Conservation (phyloP, 768 basidiomycete species). For the Boletus patriciae region DNA sequence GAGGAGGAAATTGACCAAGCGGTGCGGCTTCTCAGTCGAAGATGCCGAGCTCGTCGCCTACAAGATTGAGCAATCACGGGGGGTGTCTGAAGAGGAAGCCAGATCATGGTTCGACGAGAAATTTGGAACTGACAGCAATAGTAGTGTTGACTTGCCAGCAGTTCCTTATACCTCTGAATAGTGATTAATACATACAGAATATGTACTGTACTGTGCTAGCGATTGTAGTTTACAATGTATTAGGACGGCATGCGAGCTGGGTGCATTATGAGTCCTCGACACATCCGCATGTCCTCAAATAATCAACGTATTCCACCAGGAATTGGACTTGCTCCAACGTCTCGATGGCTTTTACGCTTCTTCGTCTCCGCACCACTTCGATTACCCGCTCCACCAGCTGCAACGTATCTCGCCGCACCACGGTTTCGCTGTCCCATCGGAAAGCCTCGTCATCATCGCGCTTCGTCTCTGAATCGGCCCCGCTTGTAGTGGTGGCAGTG, state of each 20-base stretch:
- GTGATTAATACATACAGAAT: neutral
- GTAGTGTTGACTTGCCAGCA: slow-evolving; percentile 12
- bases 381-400: slow-evolving; percentile 74
- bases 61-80: slow-evolving; percentile 20
- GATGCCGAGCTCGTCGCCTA: slow-evolving; percentile 21
- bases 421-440: slow-evolving; percentile 24
- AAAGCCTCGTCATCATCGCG: neutral
- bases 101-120: slow-evolving; percentile 24
- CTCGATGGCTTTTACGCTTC: slow-evolving; percentile 90
- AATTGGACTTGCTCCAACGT: slow-evolving; percentile 92
- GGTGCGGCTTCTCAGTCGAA: slow-evolving; percentile 22
- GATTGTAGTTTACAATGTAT: slow-evolving; percentile 3
- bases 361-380: slow-evolving; percentile 63
- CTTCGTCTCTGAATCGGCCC: slow-evolving; percentile 6
- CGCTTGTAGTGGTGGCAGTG: slow-evolving; percentile 4
- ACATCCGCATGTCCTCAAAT: slow-evolving; percentile 38
- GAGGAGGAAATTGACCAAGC: slow-evolving; percentile 23
- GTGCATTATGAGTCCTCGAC: neutral
- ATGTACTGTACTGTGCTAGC: neutral
- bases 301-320: slow-evolving; percentile 72
- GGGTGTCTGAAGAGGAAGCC: slow-evolving; percentile 12
- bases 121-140: slow-evolving; percentile 4
- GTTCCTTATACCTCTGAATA: slow-evolving; percentile 6
- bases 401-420: slow-evolving; percentile 49
- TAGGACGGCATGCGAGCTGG: no score